Percentiles rank a stretch among this genome's conserved stretches.
Conservation (phyloP, 106 monocot genomes). For the Vanilla planifolia region DNA sequence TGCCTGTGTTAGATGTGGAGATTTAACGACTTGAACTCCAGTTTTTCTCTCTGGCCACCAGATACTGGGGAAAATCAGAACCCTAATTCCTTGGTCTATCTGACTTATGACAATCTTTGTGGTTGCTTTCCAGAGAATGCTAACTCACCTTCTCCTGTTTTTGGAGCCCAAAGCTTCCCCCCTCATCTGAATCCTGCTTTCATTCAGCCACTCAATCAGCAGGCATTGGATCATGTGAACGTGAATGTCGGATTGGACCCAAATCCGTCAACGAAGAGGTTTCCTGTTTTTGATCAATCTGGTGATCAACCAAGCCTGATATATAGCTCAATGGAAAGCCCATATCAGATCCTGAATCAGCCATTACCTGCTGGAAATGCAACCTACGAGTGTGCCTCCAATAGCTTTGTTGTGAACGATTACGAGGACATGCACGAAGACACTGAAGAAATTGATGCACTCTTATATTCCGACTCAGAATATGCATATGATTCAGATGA, state of each 20-base stretch:
- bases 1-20: conserved; percentile 24
- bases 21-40: conserved; percentile 9
- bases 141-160: conserved; percentile 9
- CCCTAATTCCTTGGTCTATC: conserved; percentile 18
- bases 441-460: conserved; percentile 75
- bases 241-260: background rate
- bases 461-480: conserved; percentile 71
- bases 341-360: conserved; percentile 7
- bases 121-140: conserved; percentile 8
- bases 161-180: background rate
- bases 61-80: conserved; percentile 11
- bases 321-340: conserved; percentile 13
- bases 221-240: background rate
- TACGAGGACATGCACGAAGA: conserved; percentile 67
- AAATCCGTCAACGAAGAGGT: conserved; percentile 14
- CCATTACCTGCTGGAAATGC: conserved; percentile 13
- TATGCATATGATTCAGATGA: conserved; percentile 39
- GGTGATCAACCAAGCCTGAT: conserved; percentile 24
- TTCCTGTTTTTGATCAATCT: conserved; percentile 35
- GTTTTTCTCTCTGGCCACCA: conserved; percentile 11
- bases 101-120: conserved; percentile 5
- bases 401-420: conserved; percentile 14
- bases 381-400: conserved; percentile 19
- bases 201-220: background rate
- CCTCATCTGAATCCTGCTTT: conserved; percentile 8